phyloP scores from a whole-genome alignment of 2,329 filamentous ascomycete species.

The Polychaeton citri region DNA sequence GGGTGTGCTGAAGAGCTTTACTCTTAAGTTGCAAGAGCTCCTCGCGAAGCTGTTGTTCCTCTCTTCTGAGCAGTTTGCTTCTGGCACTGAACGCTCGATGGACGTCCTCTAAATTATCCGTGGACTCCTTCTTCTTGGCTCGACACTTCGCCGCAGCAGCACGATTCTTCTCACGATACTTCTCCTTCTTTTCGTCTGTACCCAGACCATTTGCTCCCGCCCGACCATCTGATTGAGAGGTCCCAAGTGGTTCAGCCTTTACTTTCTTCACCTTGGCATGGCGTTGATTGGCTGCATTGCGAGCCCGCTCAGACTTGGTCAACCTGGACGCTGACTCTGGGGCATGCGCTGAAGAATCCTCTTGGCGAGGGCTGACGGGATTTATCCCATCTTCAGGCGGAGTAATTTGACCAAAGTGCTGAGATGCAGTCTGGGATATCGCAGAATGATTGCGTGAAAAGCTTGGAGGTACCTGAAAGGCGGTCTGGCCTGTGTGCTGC shows the following conservation, averaged over 20 bases:
- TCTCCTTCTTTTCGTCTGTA: conserved; percentile 36
- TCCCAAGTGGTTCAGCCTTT: conserved; percentile 6
- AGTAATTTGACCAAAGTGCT: conserved; percentile 24
- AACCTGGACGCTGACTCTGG: conserved; percentile 1
- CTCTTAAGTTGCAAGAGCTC: conserved; percentile 19
- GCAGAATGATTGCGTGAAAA: background rate
- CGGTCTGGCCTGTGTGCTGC: background rate
- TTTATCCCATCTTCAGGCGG: conserved; percentile 19
- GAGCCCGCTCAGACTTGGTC: conserved; percentile 16
- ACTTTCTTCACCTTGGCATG: conserved; percentile 15
- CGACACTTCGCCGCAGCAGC: conserved; percentile 62
- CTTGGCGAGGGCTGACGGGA: background rate
- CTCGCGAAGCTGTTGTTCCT: conserved; percentile 20
- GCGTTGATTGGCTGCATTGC: conserved; percentile 17
- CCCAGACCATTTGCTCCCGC: conserved; percentile 9
- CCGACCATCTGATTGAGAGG: conserved; percentile 2
- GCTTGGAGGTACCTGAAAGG: background rate
- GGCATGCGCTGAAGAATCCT: background rate
- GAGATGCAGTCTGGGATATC: conserved; percentile 1
- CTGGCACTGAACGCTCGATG: conserved; percentile 24
- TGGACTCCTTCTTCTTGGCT: conserved; percentile 52
- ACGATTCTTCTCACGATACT: conserved; percentile 57
- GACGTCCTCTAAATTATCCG: conserved; percentile 35
- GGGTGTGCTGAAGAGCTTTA: conserved; percentile 19
- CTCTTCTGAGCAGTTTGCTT: conserved; percentile 18